Evolutionary conservation across 2,329 filamentous ascomycete species (phyloP), one percentile per base, ranked within the genome.

Genomic region (Macroventuria anomochaeta): DNA sequence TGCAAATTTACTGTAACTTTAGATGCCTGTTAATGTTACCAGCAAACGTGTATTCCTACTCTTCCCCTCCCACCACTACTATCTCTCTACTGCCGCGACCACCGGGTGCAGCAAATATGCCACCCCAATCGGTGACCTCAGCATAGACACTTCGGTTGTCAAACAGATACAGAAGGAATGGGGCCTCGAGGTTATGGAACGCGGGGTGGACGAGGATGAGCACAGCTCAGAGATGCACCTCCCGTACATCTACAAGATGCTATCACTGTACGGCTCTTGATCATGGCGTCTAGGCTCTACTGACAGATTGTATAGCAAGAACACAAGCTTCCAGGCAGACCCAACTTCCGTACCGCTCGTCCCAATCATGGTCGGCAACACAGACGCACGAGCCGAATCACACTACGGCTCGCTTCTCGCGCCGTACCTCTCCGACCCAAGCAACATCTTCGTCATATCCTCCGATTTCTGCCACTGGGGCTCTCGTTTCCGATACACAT

Each of bases 381-480:
- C 90, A 31, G 83, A 82, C 46, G 76, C 82, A 0, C 55, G 76
- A 0, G 84, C 87, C 2, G 93, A 97, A 75, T 83, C 84, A 42
- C 77, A 74, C 1, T 85, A 89, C 51, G 95, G 91, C 2, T 67
- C 78, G 21, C 72, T 92, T n/a, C 79, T 99, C 7, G 85, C 89
- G 1, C 87, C 89, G 0, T 96, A 95, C 71, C 77, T 99, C 6
- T 80, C 81, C 28, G 89, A 96, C 63, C 84, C 88, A 0, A 78
- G 82, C 11, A 96, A 90, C 56, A 86, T 88, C 1, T 97, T 97
- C 71, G 83, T 99, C 56, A 83, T 97, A 59, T 95, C 90, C 73
- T 96, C 92, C 1, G 95, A 99, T 73, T 99, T 99, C 73, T 97
- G 93, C 61, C 95, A 99, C 75, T 99, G 95, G 95, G 95, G 95